These are phyloP conservation scores for Lasiosphaeris hirsuta DNA, from an alignment of 495 filamentous ascomycete genomes.

Conservation along the genomic window DNA sequence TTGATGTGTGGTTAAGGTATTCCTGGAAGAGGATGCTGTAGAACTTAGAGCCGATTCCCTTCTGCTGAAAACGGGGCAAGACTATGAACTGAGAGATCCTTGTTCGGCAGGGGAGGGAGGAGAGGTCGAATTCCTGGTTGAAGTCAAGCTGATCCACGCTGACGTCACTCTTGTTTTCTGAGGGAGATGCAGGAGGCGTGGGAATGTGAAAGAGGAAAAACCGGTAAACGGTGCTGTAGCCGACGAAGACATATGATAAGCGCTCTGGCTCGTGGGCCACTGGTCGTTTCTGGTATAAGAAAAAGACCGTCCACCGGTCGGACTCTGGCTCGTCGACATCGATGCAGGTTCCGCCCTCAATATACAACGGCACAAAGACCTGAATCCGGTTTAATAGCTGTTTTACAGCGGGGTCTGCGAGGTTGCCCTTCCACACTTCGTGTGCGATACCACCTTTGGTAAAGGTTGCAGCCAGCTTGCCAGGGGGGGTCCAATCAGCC, in stretches of 20 bases:
- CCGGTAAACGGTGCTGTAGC: slow-evolving; percentile 87
- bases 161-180: slow-evolving; percentile 13
- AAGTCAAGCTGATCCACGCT: slow-evolving; percentile 25
- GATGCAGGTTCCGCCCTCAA: slow-evolving; percentile 80
- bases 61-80: slow-evolving; percentile 79
- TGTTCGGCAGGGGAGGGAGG: slow-evolving; percentile 59
- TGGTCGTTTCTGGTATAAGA: slow-evolving; percentile 67
- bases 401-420: slow-evolving; percentile 53
- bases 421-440: slow-evolving; percentile 52
- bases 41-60: slow-evolving; percentile 73
- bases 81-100: slow-evolving; percentile 94
- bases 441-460: slow-evolving; percentile 36
- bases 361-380: slow-evolving; percentile 79
- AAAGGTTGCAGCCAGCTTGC: slow-evolving; percentile 43
- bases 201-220: slow-evolving; percentile 57
- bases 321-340: slow-evolving; percentile 66
- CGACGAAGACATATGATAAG: slow-evolving; percentile 69
- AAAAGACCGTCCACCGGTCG: slow-evolving; percentile 88
- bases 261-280: slow-evolving; percentile 40
- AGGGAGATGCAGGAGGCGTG: slow-evolving; percentile 22
- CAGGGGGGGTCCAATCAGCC: slow-evolving; percentile 59
- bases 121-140: slow-evolving; percentile 25
- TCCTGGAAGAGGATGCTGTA: slow-evolving; percentile 72
- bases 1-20: slow-evolving; percentile 58
- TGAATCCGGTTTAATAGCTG: slow-evolving; percentile 73